Evolutionary conservation across 257 asterid genomes (phyloP).

Genomic region (Ilex aquifolium): DNA sequence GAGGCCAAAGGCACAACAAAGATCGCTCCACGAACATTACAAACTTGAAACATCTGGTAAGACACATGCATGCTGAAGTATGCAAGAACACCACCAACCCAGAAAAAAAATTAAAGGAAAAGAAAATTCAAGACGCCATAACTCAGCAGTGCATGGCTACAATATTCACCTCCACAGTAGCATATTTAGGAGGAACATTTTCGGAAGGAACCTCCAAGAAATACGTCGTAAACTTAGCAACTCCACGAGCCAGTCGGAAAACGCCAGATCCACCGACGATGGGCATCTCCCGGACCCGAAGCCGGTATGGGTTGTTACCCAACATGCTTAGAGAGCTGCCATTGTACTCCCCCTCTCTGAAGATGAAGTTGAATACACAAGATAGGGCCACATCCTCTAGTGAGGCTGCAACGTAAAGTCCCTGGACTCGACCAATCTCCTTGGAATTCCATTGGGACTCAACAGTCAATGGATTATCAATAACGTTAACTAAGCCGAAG

Average conservation of each 20-base stretch:
- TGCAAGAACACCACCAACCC: too few species aligned
- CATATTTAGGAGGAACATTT: too few species aligned
- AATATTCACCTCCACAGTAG: too few species aligned
- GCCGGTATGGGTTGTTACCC: conserved; percentile 35
- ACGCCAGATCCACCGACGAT: conserved; percentile 85
- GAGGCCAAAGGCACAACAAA: too few species aligned
- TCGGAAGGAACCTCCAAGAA: conserved; percentile 6
- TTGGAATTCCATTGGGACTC: conserved; percentile 49
- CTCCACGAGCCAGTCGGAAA: conserved; percentile 1
- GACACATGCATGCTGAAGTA: too few species aligned
- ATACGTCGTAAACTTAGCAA: conserved; percentile 33
- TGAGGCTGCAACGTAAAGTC: conserved; percentile 66
- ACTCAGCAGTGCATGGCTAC: too few species aligned
- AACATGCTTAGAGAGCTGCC: conserved; percentile 78
- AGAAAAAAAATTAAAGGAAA: too few species aligned
- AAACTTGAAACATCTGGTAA: too few species aligned
- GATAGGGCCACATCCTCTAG: conserved; percentile 50
- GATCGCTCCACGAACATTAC: too few species aligned
- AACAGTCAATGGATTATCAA: conserved; percentile 58
- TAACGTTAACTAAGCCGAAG: conserved; percentile 52
- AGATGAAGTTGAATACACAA: conserved; percentile 54
- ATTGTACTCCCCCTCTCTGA: conserved; percentile 49
- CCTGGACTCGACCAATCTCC: conserved; percentile 65
- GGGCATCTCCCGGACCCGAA: conserved; percentile 72
- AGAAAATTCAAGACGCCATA: too few species aligned